Percentiles rank a stretch among this genome's conserved stretches.
Conservation (phyloP, 768 basidiomycete species). For the Coprinellus aureogranulatus region DNA sequence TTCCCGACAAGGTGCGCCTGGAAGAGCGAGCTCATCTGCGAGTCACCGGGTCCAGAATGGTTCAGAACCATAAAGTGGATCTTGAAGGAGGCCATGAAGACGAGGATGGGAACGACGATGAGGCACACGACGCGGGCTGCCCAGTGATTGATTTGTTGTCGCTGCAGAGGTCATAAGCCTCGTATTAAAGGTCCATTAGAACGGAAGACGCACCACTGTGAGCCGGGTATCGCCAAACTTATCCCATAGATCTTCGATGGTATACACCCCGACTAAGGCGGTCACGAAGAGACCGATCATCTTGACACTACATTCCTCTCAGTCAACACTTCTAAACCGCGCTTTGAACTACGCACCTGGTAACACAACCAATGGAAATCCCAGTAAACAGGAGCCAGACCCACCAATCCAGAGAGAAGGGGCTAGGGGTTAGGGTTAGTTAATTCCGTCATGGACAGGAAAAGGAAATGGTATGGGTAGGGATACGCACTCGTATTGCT, state of each 20-base stretch:
- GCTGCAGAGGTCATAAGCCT: slow-evolving; percentile 41
- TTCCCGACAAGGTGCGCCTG: slow-evolving; percentile 95
- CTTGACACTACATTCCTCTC: slow-evolving; percentile 66
- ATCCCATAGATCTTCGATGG: slow-evolving; percentile 96
- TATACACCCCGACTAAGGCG: slow-evolving; percentile 91
- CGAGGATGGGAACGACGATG: slow-evolving; percentile 84
- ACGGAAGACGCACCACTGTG: slow-evolving; percentile 62
- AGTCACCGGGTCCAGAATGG: slow-evolving; percentile 93
- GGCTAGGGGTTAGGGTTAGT: slow-evolving; percentile 41
- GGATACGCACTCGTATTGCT: slow-evolving; percentile 87
- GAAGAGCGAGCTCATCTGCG: slow-evolving; percentile 98
- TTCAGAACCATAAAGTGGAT: slow-evolving; percentile 93
- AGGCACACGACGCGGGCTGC: slow-evolving; percentile 78
- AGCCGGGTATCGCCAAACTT: slow-evolving; percentile 96
- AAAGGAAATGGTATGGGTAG: neutral
- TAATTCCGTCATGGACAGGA: neutral
- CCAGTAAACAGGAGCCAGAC: slow-evolving; percentile 91
- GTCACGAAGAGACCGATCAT: slow-evolving; percentile 96
- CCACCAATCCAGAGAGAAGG: slow-evolving; percentile 98
- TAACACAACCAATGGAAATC: slow-evolving; percentile 93
- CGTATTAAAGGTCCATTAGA: neutral
- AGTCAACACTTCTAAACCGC: neutral
- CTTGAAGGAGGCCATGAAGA: slow-evolving; percentile 95
- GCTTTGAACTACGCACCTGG: slow-evolving; percentile 51
- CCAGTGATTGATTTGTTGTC: slow-evolving; percentile 90